phyloP scores from a whole-genome alignment of 1,284 basidiomycete species.

The Ustilago curta region DNA sequence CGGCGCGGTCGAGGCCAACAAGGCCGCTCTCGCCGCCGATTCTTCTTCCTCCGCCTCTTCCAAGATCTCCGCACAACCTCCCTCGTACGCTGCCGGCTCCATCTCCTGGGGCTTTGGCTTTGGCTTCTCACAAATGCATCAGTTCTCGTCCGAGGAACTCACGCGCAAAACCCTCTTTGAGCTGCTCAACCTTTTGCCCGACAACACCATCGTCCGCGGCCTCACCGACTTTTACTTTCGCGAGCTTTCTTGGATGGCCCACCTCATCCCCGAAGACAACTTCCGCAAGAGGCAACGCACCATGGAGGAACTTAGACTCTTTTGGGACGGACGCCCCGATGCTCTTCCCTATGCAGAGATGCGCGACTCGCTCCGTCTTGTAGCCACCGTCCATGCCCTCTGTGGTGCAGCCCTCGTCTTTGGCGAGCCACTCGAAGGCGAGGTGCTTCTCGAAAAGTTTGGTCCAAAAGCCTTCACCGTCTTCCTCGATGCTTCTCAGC shows the following conservation, averaged over 20 bases:
- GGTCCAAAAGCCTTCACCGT: conserved; percentile 38
- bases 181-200: conserved; percentile 42
- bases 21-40: conserved; percentile 28
- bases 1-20: conserved; percentile 43
- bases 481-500: conserved; percentile 51
- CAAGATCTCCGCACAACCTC: conserved; percentile 2
- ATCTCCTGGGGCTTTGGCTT: conserved; percentile 51
- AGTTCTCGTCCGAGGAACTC: conserved; percentile 32
- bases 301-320: conserved; percentile 33
- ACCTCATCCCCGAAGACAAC: conserved; percentile 39
- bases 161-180: conserved; percentile 47
- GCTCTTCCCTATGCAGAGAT: conserved; percentile 34
- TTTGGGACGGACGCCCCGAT: conserved; percentile 37
- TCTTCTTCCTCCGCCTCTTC: neutral
- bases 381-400: conserved; percentile 42
- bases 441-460: conserved; percentile 22
- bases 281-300: conserved; percentile 28
- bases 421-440: conserved; percentile 39
- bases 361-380: conserved; percentile 42
- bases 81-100: conserved; percentile 17
- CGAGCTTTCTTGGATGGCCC: conserved; percentile 52
- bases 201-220: conserved; percentile 27
- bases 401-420: conserved; percentile 40
- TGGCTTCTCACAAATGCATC: conserved; percentile 42
- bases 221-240: conserved; percentile 46